phyloP scores from a whole-genome alignment of 169 alveolate species.

The Plasmodium sp. region DNA sequence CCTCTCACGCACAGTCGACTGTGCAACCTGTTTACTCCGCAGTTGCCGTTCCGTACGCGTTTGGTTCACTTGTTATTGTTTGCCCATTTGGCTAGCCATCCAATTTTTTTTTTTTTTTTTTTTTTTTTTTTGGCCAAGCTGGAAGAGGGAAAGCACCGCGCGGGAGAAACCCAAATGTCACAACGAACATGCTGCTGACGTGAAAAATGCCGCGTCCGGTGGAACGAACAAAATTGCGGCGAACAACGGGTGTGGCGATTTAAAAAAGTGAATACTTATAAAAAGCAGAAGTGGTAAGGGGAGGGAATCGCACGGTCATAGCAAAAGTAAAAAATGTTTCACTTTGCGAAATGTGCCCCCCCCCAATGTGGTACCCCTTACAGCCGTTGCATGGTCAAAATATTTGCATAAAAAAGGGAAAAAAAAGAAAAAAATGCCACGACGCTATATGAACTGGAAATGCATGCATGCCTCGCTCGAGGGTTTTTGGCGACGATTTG shows the following conservation, averaged over 20 bases:
- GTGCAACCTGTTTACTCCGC: neutral
- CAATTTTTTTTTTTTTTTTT: too few relatives aligned
- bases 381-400: neutral
- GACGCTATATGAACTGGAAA: neutral
- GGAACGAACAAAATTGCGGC: neutral
- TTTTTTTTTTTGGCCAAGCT: too few relatives aligned
- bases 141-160: neutral
- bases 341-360: neutral
- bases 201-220: too few relatives aligned
- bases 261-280: neutral
- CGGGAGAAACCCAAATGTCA: neutral
- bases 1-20: neutral
- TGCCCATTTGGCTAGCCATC: neutral
- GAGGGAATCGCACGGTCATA: neutral
- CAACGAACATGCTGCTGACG: too few relatives aligned
- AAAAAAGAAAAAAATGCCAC: neutral
- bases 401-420: neutral
- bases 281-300: neutral
- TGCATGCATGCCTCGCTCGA: neutral
- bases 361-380: neutral
- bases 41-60: neutral
- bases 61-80: neutral
- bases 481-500: neutral
- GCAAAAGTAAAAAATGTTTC: neutral
- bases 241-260: neutral